Evolutionary conservation across 345 rosid species (phyloP).

Genomic region (Corchorus olitorius): DNA sequence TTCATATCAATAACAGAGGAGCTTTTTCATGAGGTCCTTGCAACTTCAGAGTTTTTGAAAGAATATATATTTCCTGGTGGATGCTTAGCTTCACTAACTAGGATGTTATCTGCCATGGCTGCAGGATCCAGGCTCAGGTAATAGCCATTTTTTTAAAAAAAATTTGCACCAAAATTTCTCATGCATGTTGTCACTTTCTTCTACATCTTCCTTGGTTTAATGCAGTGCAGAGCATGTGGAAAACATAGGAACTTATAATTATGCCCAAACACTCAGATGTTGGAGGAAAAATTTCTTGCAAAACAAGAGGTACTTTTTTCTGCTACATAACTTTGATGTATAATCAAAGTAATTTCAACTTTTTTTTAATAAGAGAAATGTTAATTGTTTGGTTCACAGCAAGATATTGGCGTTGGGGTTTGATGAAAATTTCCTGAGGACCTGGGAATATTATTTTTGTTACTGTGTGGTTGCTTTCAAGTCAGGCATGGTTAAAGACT

Average conservation of each 20-base stretch:
- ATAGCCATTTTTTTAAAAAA: too few species aligned
- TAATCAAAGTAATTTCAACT: too few species aligned
- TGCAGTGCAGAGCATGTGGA: conserved; percentile 79
- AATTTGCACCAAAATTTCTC: too few species aligned
- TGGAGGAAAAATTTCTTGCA: conserved; percentile 81
- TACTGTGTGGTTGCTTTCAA: conserved; percentile 80
- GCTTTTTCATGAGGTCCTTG: too few species aligned
- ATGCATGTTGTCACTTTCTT: too few species aligned
- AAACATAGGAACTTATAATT: conserved; percentile 69
- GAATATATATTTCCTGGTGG: too few species aligned
- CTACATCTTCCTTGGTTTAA: background rate
- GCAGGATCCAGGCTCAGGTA: too few species aligned
- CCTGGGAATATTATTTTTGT: conserved; percentile 90
- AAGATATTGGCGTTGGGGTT: conserved; percentile 67
- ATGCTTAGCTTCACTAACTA: too few species aligned
- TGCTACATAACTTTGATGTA: too few species aligned
- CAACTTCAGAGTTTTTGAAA: too few species aligned
- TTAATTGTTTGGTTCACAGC: conserved; percentile 31
- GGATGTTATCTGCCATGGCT: too few species aligned
- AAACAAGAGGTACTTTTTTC: conserved; percentile 48
- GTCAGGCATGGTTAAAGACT: conserved; percentile 63
- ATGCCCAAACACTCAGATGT: conserved; percentile 62
- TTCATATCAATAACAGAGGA: too few species aligned
- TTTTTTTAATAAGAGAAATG: background rate
- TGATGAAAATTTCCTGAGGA: conserved; percentile 64